phyloP scores from a whole-genome alignment of 257 asterid genomes.

The Nyctanthes arbortristis region DNA sequence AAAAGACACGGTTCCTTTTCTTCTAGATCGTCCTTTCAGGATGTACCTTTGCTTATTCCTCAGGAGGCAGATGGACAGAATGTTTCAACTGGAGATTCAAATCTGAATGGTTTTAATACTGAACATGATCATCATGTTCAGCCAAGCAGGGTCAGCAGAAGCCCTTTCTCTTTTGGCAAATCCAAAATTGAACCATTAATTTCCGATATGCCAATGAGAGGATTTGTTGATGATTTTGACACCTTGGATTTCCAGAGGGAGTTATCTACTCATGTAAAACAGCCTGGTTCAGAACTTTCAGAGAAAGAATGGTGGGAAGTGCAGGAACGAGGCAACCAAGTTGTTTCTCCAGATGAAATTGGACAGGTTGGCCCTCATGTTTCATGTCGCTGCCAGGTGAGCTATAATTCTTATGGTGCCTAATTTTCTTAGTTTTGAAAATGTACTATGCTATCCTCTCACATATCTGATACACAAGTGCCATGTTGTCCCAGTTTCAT shows the following conservation, averaged over 20 bases:
- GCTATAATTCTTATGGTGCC: constrained; percentile 21
- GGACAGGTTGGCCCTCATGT: constrained; percentile 96
- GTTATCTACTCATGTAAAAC: constrained; percentile 50
- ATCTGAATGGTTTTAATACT: constrained; percentile 40
- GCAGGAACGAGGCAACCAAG: constrained; percentile 83
- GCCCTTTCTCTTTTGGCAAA: constrained; percentile 71
- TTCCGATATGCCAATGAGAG: constrained; percentile 87
- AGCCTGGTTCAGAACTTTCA: constrained; percentile 41
- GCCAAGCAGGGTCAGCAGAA: constrained; percentile 56
- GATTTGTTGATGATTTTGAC: constrained; percentile 74
- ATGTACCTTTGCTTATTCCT: constrained; percentile 90
- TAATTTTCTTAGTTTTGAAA: constrained; percentile 3
- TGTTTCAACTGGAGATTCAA: constrained; percentile 46
- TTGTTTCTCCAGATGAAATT: constrained; percentile 77
- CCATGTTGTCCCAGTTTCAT: too few species aligned
- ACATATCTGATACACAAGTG: constrained; percentile 15
- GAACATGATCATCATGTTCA: constrained; percentile 53
- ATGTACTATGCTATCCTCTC: constrained; percentile 1
- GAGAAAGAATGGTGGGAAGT: constrained; percentile 89
- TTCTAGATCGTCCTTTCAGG: constrained; percentile 70
- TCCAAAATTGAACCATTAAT: constrained; percentile 57
- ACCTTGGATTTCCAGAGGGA: constrained; percentile 40
- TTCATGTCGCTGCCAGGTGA: constrained; percentile 90
- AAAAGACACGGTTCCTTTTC: constrained; percentile 62
- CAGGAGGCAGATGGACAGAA: constrained; percentile 76